A percentile compares a stretch with the other conserved stretches of the same genome.
These are phyloP conservation scores for Dioscorea cayenensis DNA, from an alignment of 116 monocot genomes.

Conservation along the genomic window DNA sequence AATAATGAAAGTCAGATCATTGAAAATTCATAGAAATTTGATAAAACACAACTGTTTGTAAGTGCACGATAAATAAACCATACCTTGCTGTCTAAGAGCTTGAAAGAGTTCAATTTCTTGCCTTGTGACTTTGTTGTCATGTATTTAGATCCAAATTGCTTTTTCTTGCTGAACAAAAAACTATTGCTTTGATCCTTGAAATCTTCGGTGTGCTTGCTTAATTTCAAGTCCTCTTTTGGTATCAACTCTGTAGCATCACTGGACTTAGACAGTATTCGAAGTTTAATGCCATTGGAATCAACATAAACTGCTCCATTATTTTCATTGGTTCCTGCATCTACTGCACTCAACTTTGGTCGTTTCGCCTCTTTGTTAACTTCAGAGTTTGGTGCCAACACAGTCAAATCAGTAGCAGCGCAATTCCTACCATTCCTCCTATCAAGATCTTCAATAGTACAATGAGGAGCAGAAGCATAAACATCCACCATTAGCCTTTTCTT, in stretches of 20 bases:
- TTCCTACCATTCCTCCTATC: conserved; percentile 81
- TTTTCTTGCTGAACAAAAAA: conserved; percentile 19
- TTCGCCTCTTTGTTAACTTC: conserved; percentile 25
- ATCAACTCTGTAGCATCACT: conserved; percentile 10
- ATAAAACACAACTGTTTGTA: not conserved
- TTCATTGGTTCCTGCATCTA: conserved; percentile 12
- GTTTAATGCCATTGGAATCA: conserved; percentile 74
- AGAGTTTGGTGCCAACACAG: conserved; percentile 3
- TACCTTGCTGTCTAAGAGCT: conserved; percentile 34
- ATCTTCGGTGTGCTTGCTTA: conserved; percentile 4
- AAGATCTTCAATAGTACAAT: conserved; percentile 77
- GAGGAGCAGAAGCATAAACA: conserved; percentile 50
- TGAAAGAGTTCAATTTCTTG: conserved; percentile 29
- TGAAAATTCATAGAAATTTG: not conserved
- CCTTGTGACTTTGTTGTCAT: conserved; percentile 20
- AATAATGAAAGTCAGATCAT: not conserved
- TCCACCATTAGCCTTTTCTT: conserved; percentile 81
- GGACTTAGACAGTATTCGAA: conserved; percentile 68
- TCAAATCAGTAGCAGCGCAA: conserved; percentile 39
- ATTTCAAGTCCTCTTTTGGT: conserved; percentile 14
- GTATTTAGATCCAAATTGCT: conserved; percentile 14
- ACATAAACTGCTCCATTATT: conserved; percentile 60
- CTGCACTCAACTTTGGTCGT: conserved; percentile 17
- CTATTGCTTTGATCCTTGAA: not conserved
- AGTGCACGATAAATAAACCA: not conserved